Evolutionary conservation across 768 basidiomycete genomes (phyloP), one percentile per base, ranked within the genome.

Genomic region (Serendipita sp.): DNA sequence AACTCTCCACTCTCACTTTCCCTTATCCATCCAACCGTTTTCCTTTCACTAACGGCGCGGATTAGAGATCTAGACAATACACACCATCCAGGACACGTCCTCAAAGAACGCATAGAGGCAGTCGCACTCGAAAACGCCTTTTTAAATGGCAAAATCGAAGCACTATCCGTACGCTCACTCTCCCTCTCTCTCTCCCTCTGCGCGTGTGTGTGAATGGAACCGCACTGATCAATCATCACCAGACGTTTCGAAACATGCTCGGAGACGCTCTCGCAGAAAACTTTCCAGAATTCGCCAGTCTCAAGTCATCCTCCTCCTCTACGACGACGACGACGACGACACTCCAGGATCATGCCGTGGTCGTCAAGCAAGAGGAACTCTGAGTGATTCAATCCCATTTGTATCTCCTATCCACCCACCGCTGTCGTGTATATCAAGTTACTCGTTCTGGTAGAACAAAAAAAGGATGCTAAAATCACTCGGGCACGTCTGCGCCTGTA

Each of bases 81-180:
- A 2, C 80, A 83, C 51, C 91, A 91, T 71, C 90, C 89, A 3
- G 85, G 88, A 84, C 83, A 85, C 70, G 77, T 90, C 63, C 90
- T 90, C 16, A 82, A 83, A 68, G 89, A 91, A 65, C 79, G 87
- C 62, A 73, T 92, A 13, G 90, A 92, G 74, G 80, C 89, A 63
- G 83, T 88, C 0, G 88, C 90, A 35, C 87, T 88, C 2, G 91
- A 92, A 75, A 92, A 92, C 71, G 90, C 91, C 70, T 91, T 90
- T 68, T 89, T 90, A 86, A 89, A 91, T 70, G 89, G 88, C 34
- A 91, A 91, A 71, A 88, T 92, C 44, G 79, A 80, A 51, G 90
- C 89, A 0, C 80, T 92, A 4, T 23, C 23, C 16, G 56, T 60
- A 30, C 23, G 56, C n/a, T 8, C 56, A 4, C 28, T 60, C 56